phyloP scores from a whole-genome alignment of 805 yeast species.

The Sugiyamaella americana region DNA sequence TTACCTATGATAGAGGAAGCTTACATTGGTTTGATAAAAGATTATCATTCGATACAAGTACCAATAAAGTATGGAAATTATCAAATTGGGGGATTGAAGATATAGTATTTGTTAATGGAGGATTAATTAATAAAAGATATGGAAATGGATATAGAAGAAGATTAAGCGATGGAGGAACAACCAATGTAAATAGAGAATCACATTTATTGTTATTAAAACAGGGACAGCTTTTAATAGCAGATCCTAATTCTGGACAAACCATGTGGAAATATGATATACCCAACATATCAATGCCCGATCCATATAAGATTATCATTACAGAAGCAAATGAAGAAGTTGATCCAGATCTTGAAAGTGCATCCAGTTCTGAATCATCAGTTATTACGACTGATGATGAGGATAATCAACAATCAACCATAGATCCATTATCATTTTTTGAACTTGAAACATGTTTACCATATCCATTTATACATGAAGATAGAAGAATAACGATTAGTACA shows the following conservation, averaged over 20 bases:
- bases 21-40: slow-evolving; percentile 51
- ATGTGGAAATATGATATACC: slow-evolving; percentile 40
- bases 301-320: background rate
- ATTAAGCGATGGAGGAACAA: too few relatives aligned
- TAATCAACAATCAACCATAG: background rate
- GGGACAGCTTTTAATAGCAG: slow-evolving; percentile 15
- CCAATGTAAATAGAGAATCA: background rate
- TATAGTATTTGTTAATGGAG: slow-evolving; percentile 4
- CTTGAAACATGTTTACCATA: slow-evolving; percentile 25
- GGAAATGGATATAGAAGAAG: background rate
- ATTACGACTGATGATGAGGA: background rate
- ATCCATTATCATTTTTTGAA: slow-evolving; percentile 24
- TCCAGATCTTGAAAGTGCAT: background rate
- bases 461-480: slow-evolving; percentile 24
- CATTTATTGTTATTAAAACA: slow-evolving; percentile 8
- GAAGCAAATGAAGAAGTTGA: background rate
- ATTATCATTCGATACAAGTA: slow-evolving; percentile 15
- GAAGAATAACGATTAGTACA: slow-evolving; percentile 16
- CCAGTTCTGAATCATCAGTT: background rate
- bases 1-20: slow-evolving; percentile 51
- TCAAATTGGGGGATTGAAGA: slow-evolving; percentile 21
- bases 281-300: slow-evolving; percentile 12
- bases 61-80: slow-evolving; percentile 22
- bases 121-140: background rate
- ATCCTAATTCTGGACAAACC: slow-evolving; percentile 20